Base-by-base conservation (phyloP, 2,329 filamentous ascomycete species). In the Aspergillus puulaauensis region DNA sequence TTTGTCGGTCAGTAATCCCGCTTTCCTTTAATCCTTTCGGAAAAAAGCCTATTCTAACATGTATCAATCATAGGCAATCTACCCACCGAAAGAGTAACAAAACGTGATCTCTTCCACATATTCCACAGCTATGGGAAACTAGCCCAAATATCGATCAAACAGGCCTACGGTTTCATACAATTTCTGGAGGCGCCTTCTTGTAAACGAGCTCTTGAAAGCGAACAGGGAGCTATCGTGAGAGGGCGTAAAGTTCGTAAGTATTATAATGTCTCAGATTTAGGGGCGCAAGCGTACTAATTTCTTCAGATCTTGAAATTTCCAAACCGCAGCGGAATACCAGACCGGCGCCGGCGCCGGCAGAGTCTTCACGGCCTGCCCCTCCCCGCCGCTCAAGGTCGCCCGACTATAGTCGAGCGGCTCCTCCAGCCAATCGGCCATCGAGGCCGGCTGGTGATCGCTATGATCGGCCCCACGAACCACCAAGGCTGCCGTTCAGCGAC, bases 141-240 rank as follows among this genome's bases (percentile, higher is more conserved):
- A 47, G 93, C 93, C 2, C 95, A 99, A 72, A 95, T 98, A 59
- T 96, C 92, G 1, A 91, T 98, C 66, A 98, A 98, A 75, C 92
- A 95, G 64, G 93, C 93, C 1, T 98, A 96, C 75, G 95, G 95
- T 1, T 99, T 98, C 71, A 92, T 98, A 37, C 95, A 98, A 72
- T 99, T 96, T 64, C 83, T 96, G 64, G 88, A 91, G 31, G 79
- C 87, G 4, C 81, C 83, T 2, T 88, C 93, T 68, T 96, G 92
- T 63, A 81, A 84, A 56, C 81, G 82, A 46, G 93, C 93, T 4
- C 83, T 98, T 66, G 82, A 89, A 37, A 82, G 83, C 37, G 86
- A 97, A 60, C 91, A 98, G 74, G 91, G 90, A 9, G 84, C 86
- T 41, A 85, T 91, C 62, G 86, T 98, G 39, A 86, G 90, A 69